Percentiles rank a stretch among this genome's conserved stretches.
Conservation (phyloP, 768 basidiomycete species). For the Leucocoprinus sp. region DNA sequence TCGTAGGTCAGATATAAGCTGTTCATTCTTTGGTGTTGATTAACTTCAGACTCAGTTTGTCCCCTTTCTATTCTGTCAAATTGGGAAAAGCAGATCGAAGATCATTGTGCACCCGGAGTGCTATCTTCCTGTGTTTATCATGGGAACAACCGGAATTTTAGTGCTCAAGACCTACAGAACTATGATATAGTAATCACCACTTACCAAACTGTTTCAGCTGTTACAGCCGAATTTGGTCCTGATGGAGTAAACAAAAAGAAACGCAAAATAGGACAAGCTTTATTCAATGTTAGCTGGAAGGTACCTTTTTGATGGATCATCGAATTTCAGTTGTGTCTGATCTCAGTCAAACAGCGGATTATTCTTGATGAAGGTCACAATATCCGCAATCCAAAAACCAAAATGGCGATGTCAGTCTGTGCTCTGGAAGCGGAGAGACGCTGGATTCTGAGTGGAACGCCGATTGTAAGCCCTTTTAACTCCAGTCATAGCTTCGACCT, state of each 20-base stretch:
- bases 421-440: slow-evolving; percentile 61
- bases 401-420: slow-evolving; percentile 67
- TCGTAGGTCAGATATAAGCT: slow-evolving; percentile 52
- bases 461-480: slow-evolving; percentile 55
- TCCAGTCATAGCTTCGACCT: slow-evolving; percentile 4
- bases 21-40: neutral
- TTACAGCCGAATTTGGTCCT: slow-evolving; percentile 44
- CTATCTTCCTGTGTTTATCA: slow-evolving; percentile 63
- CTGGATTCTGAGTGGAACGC: slow-evolving; percentile 80
- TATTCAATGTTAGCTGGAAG: slow-evolving; percentile 81
- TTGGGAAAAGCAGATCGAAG: slow-evolving; percentile 79
- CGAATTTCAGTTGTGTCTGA: neutral
- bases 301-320: slow-evolving; percentile 21
- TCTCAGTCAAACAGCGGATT: slow-evolving; percentile 41
- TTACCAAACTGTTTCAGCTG: slow-evolving; percentile 61
- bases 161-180: slow-evolving; percentile 48
- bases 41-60: slow-evolving; percentile 39
- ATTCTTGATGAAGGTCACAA: slow-evolving; percentile 87
- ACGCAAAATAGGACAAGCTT: slow-evolving; percentile 45
- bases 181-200: slow-evolving; percentile 82
- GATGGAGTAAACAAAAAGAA: slow-evolving; percentile 40
- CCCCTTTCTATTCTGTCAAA: slow-evolving; percentile 83
- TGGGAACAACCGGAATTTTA: slow-evolving; percentile 54
- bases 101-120: slow-evolving; percentile 52
- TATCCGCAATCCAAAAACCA: slow-evolving; percentile 81